Evolutionary conservation across 768 basidiomycete species (phyloP), one percentile per base, ranked within the genome.

Genomic region (Amylocystis lapponica): DNA sequence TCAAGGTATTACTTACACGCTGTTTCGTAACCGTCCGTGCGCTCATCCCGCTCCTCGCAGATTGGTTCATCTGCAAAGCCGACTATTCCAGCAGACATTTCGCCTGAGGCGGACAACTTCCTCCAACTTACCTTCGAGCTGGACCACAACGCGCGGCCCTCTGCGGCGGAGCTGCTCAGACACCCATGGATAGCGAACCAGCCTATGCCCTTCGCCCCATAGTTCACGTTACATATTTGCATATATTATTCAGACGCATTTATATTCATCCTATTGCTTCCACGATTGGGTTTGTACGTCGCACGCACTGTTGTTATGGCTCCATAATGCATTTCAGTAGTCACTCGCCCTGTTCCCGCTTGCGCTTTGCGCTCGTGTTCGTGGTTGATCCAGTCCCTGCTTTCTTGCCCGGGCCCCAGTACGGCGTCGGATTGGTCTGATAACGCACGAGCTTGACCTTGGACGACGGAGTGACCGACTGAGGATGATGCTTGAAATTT

Each of bases 11-110:
- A 52, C 22, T 11, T 34, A 4, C 31, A 33, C 12, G 6, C 14
- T n/a, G 27, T 23, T 35, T 26, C 39, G 27, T 22, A 32, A 21
- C 26, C 17, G 12, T 33, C 5, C 22, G 27, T 10, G 14, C 45
- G 23, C 13, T 36, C 41, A 27, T 40, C 25, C 20, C 17, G 20
- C 41, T 23, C 39, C 36, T 16, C 19, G 14, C 51, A 97, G 91
- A 97, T 99, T 57, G 95, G 95, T 5, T 88, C 90, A 13, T 86
- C 82, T 39, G 85, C 86, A 10, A 83, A 83, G 57, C 94, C 96
- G 0, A 69, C 83, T 2, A 89, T 89, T 43, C 96, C 96, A 1
- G 79, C 84, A 1, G 95, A 99, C 59, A 94, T 97, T 41, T 90
- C 91, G 3, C 51, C 79, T 1, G 92, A 95, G 11, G 92, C 92